Percentiles rank a stretch among this genome's conserved stretches.
phyloP scores from a whole-genome alignment of 1,284 basidiomycete genomes.

The Austroboletus olivaceoglutinosus region DNA sequence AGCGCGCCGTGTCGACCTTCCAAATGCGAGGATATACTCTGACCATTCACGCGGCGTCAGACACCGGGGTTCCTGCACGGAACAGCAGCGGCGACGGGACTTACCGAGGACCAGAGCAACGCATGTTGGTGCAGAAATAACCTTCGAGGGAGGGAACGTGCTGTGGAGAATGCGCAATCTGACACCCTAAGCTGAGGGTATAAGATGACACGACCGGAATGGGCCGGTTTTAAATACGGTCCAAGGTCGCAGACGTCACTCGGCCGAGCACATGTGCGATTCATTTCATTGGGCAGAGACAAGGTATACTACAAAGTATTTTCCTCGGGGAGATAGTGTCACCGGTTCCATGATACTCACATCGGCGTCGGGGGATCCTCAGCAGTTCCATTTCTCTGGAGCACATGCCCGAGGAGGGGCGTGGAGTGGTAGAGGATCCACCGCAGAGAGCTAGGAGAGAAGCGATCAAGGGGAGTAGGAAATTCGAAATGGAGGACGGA shows the following conservation, averaged over 20 bases:
- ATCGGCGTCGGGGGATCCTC: conserved; percentile 22
- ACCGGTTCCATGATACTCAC: conserved; percentile 13
- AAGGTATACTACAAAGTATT: too few relatives aligned
- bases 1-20: too few relatives aligned
- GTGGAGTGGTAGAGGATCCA: conserved; percentile 30
- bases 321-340: conserved; percentile 15
- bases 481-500: too few relatives aligned
- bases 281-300: conserved; percentile 11
- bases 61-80: conserved; percentile 14
- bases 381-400: conserved; percentile 17
- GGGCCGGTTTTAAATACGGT: conserved; percentile 24
- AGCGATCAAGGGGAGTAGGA: conserved; percentile 27
- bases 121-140: conserved; percentile 22
- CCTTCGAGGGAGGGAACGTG: conserved; percentile 35
- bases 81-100: conserved; percentile 20
- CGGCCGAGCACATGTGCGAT: conserved; percentile 22
- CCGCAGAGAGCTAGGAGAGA: conserved; percentile 29
- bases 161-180: conserved; percentile 25
- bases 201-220: conserved; percentile 25
- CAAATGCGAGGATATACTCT: too few relatives aligned
- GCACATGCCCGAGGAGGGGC: conserved; percentile 9
- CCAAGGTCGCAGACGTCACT: conserved; percentile 20
- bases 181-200: not conserved
- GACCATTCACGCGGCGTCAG: not conserved
- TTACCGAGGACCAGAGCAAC: conserved; percentile 17